phyloP scores from a whole-genome alignment of 257 asterid genomes.

The Prunella vulgaris region DNA sequence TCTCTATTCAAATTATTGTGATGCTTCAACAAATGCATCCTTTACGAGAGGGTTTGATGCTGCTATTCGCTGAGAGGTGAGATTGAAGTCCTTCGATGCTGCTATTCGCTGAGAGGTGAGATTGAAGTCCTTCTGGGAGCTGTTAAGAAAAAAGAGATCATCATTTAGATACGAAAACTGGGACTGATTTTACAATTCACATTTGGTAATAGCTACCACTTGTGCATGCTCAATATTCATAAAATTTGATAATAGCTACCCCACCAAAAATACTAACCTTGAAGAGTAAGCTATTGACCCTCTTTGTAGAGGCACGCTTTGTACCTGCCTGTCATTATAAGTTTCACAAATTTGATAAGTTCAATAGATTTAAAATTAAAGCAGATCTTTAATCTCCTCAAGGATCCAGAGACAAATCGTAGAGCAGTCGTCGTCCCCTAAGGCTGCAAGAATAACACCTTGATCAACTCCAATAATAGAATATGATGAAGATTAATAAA shows the following conservation, averaged over 20 bases:
- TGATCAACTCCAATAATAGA: too few species aligned
- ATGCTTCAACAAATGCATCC: slow-evolving; percentile 56
- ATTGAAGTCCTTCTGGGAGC: slow-evolving; percentile 65
- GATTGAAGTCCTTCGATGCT: slow-evolving; percentile 54
- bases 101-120: slow-evolving; percentile 63
- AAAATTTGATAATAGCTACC: neutral
- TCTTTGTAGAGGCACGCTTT: slow-evolving; percentile 63
- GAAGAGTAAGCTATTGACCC: slow-evolving; percentile 67
- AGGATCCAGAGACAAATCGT: too few species aligned
- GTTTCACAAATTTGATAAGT: slow-evolving; percentile 13
- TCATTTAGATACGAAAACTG: neutral
- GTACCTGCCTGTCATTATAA: slow-evolving; percentile 58
- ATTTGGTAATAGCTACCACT: neutral
- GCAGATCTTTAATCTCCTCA: too few species aligned
- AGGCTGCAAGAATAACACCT: too few species aligned
- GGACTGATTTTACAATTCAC: neutral
- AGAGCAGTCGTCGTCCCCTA: too few species aligned
- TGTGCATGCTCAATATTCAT: neutral
- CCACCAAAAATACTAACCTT: slow-evolving; percentile 33
- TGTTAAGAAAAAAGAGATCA: slow-evolving; percentile 21
- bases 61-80: slow-evolving; percentile 71
- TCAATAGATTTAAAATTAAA: slow-evolving; percentile 7
- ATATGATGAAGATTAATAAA: too few species aligned
- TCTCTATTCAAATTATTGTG: slow-evolving; percentile 47
- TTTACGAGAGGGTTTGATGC: slow-evolving; percentile 65